Conservation (phyloP, 176 grass and related monocot genomes). For the Aegilops bicornis region DNA sequence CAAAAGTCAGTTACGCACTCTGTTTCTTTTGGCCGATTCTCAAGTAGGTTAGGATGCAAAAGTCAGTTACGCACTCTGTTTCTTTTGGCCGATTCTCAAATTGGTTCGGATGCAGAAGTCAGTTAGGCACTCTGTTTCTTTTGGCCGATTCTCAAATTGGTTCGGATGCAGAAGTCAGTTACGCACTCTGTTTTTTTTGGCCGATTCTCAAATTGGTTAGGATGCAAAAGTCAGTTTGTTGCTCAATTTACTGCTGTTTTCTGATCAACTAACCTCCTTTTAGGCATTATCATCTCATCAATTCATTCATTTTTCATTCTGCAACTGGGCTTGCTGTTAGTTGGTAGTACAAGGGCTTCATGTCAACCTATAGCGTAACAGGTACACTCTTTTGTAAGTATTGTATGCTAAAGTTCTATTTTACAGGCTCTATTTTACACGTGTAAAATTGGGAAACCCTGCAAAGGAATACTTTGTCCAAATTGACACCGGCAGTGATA, state of each 20-base stretch:
- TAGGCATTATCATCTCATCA: conserved; percentile 3
- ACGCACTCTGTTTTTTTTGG: background rate
- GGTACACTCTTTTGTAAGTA: background rate
- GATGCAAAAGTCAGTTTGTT: conserved; percentile 13
- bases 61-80: background rate
- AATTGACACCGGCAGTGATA: conserved; percentile 96
- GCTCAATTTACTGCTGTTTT: background rate
- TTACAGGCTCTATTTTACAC: conserved; percentile 89
- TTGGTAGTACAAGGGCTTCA: background rate
- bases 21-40: conserved; percentile 1
- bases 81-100: background rate
- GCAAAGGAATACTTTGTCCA: conserved; percentile 89
- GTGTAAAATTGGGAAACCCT: conserved; percentile 86
- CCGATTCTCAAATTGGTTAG: background rate
- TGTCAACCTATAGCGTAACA: background rate
- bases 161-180: background rate
- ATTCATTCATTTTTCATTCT: conserved; percentile 8
- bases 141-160: background rate
- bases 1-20: background rate
- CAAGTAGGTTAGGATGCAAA: background rate
- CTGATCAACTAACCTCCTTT: conserved; percentile 14
- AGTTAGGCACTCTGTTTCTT: background rate
- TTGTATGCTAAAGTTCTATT: conserved; percentile 32
- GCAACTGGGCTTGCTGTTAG: conserved; percentile 7
- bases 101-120: background rate